phyloP scores from a whole-genome alignment of 2,329 filamentous ascomycete species.

The Sporothrix luriei region DNA sequence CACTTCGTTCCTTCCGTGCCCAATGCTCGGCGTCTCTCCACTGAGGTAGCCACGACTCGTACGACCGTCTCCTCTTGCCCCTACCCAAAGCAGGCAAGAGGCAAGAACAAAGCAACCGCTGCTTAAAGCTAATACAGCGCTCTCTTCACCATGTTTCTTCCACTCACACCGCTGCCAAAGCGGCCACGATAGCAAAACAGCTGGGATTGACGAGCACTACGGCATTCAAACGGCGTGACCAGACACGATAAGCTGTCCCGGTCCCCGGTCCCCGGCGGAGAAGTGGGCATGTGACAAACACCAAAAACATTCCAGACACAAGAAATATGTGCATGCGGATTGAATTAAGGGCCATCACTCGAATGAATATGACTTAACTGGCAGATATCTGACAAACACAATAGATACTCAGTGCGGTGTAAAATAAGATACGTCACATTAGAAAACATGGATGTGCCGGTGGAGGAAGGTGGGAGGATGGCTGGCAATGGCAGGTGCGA shows the following conservation, averaged over 20 bases:
- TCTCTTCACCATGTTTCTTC: background rate
- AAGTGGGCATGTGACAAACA: background rate
- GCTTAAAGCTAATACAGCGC: background rate
- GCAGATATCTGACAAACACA: too few relatives aligned
- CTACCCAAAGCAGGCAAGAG: constrained; percentile 9
- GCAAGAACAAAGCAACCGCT: background rate
- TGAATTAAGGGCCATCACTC: constrained; percentile 23
- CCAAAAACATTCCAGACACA: too few relatives aligned
- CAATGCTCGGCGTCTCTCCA: background rate
- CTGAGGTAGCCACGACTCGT: background rate
- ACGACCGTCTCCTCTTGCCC: background rate
- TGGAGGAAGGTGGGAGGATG: background rate
- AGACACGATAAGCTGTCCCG: too few relatives aligned
- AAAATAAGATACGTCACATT: background rate
- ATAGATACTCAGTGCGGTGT: too few relatives aligned
- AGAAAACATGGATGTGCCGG: background rate
- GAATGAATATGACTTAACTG: background rate
- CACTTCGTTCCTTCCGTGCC: background rate
- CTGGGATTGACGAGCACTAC: background rate
- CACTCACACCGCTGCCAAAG: background rate
- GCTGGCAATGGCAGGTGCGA: background rate
- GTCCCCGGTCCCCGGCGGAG: too few relatives aligned
- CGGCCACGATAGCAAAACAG: constrained; percentile 10
- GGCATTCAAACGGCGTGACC: background rate
- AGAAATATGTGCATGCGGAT: background rate